These are phyloP conservation scores for Vicia villosa DNA, from an alignment of 306 rosid species.

Conservation along the genomic window DNA sequence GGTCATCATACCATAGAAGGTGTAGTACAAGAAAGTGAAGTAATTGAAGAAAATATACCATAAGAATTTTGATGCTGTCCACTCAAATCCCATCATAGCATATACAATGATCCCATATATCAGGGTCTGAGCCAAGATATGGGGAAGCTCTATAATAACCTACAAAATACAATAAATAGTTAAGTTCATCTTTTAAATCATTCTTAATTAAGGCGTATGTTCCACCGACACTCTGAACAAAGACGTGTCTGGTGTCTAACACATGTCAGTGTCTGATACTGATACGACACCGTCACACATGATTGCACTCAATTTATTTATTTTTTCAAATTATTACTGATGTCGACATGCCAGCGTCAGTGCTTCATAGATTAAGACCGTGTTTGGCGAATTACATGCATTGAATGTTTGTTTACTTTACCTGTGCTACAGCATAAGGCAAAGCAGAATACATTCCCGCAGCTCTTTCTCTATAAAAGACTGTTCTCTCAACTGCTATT, in stretches of 20 bases:
- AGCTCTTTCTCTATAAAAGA: slow-evolving; percentile 78
- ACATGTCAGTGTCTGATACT: too few species aligned
- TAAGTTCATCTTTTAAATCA: slow-evolving; percentile 4
- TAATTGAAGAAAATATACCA: slow-evolving; percentile 79
- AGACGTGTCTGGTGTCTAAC: too few species aligned
- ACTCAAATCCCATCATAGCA: slow-evolving; percentile 75
- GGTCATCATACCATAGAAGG: slow-evolving; percentile 88
- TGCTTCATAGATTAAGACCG: too few species aligned
- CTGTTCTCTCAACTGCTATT: slow-evolving; percentile 73
- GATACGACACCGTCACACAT: too few species aligned
- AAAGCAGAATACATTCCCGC: slow-evolving; percentile 85
- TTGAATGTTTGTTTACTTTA: slow-evolving; percentile 30
- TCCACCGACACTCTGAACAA: too few species aligned
- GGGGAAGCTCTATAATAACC: slow-evolving; percentile 73
- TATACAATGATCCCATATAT: slow-evolving; percentile 72
- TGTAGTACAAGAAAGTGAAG: slow-evolving; percentile 72
- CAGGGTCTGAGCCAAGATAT: slow-evolving; percentile 59
- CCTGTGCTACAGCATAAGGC: slow-evolving; percentile 76
- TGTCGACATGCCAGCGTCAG: too few species aligned
- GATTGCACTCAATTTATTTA: too few species aligned
- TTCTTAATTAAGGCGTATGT: too few species aligned
- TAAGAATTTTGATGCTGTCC: slow-evolving; percentile 69
- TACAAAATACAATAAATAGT: slow-evolving; percentile 38
- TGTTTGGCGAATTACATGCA: neutral
- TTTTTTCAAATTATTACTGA: too few species aligned